A percentile compares a stretch with the other conserved stretches of the same genome.
These are phyloP conservation scores for Akanthomyces lecanii DNA, from an alignment of 2,329 filamentous ascomycete species.

Conservation along the genomic window DNA sequence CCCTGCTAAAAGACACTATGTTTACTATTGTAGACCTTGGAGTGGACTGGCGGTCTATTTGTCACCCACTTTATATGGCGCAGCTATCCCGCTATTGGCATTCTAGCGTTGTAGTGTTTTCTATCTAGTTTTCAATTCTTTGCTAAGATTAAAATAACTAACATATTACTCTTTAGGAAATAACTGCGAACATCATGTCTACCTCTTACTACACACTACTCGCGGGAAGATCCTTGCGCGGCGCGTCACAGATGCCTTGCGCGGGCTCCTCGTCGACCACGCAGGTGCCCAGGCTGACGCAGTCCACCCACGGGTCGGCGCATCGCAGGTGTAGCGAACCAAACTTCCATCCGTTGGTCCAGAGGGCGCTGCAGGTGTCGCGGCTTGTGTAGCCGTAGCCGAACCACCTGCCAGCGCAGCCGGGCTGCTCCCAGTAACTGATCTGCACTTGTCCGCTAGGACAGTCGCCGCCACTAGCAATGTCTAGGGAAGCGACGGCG, in stretches of 20 bases:
- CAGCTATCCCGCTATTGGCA: too few relatives aligned
- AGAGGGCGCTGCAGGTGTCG: not conserved
- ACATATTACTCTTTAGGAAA: too few relatives aligned
- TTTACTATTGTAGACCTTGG: too few relatives aligned
- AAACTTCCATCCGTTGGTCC: not conserved
- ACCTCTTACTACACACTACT: too few relatives aligned
- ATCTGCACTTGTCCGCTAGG: not conserved
- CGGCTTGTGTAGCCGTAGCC: not conserved
- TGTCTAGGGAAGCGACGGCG: not conserved
- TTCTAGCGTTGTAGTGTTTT: too few relatives aligned
- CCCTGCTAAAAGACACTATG: too few relatives aligned
- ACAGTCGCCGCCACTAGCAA: not conserved
- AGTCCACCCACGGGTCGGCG: not conserved
- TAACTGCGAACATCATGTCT: too few relatives aligned
- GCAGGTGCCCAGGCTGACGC: not conserved
- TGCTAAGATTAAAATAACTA: too few relatives aligned
- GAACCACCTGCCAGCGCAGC: slow-evolving; percentile 1
- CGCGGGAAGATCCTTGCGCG: not conserved
- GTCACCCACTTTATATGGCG: too few relatives aligned
- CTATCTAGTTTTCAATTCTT: too few relatives aligned
- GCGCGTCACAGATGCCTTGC: not conserved
- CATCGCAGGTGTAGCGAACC: not conserved
- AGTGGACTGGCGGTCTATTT: too few relatives aligned
- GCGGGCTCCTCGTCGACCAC: not conserved
- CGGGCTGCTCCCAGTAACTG: not conserved